These are phyloP conservation scores for Patellifolia procumbens DNA, from an alignment of 179 eudicot genomes.

Conservation along the genomic window DNA sequence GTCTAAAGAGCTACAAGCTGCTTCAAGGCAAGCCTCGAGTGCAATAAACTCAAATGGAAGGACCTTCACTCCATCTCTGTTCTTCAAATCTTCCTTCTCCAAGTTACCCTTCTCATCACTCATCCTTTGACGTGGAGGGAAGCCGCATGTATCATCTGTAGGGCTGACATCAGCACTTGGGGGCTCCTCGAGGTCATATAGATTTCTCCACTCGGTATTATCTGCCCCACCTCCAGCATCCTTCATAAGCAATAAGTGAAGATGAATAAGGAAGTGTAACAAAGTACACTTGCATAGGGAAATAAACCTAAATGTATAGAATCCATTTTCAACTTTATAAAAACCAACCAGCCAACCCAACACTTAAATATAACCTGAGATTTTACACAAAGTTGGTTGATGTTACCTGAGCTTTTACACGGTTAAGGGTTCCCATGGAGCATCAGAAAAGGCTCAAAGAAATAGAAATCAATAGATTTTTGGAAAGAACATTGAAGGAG, in stretches of 20 bases:
- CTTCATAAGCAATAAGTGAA: conserved; percentile 36
- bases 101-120: conserved; percentile 42
- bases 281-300: neutral
- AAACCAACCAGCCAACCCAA: neutral
- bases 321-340: neutral
- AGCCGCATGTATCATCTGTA: conserved; percentile 44
- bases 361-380: neutral
- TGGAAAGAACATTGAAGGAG: neutral
- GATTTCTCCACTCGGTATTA: conserved; percentile 61
- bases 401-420: neutral
- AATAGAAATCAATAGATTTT: neutral
- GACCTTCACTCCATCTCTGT: conserved; percentile 73
- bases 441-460: neutral
- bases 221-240: conserved; percentile 58
- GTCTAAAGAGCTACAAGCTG: conserved; percentile 92
- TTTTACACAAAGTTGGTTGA: neutral
- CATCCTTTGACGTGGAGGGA: conserved; percentile 42
- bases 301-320: neutral
- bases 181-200: conserved; percentile 68
- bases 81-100: conserved; percentile 66
- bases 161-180: conserved; percentile 57
- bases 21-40: conserved; percentile 96
- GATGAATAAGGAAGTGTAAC: conserved; percentile 1
- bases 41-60: conserved; percentile 98
- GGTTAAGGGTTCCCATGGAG: neutral